Conservation (phyloP, 345 rosid species). For the Eucalyptus pauciflora region DNA sequence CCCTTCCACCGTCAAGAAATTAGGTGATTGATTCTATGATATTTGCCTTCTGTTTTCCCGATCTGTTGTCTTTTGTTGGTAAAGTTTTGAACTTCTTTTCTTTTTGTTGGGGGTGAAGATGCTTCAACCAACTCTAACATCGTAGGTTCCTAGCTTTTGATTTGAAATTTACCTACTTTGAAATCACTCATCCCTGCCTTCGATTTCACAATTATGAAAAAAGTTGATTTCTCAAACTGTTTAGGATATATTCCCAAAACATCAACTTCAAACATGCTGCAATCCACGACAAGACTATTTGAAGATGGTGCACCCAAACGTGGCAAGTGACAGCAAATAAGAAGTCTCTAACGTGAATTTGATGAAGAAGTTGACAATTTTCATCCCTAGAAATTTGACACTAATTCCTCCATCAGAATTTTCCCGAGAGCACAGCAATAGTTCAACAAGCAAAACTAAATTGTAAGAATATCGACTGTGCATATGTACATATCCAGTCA, state of each 20-base stretch:
- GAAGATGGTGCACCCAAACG: not conserved
- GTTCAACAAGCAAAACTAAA: not conserved
- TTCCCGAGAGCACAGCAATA: not conserved
- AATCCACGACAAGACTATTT: not conserved
- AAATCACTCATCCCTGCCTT: not conserved
- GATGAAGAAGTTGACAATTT: not conserved
- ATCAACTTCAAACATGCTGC: not conserved
- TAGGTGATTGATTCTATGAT: not conserved
- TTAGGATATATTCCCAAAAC: not conserved
- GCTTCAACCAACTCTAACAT: not conserved
- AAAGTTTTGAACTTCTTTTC: not conserved
- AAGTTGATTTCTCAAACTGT: not conserved
- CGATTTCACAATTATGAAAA: not conserved
- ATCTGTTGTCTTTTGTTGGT: not conserved
- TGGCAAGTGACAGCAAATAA: not conserved
- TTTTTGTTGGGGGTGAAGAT: not conserved
- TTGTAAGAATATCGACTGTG: not conserved
- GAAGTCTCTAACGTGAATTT: not conserved
- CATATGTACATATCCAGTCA: not conserved
- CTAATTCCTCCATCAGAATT: not conserved
- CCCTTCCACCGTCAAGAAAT: not conserved
- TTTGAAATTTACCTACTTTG: not conserved
- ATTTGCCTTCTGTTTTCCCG: not conserved
- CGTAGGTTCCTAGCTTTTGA: not conserved
- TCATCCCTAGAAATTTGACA: not conserved